Evolutionary conservation across 225 moss, liverwort and hornwort genomes (phyloP).

Genomic region (Climacium dendroides): DNA sequence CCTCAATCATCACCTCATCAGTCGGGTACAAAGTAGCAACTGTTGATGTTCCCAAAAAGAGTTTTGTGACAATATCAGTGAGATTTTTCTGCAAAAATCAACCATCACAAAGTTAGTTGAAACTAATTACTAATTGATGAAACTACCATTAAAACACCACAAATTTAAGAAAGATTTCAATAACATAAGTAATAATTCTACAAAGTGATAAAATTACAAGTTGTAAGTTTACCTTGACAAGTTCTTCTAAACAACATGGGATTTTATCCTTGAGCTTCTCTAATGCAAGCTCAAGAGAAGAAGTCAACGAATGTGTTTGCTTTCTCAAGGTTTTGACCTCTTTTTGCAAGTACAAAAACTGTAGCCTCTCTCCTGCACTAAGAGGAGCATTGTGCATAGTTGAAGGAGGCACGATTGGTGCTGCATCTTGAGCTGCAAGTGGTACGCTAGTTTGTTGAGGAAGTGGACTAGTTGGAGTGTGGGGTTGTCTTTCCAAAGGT

Average conservation of each 20-base stretch:
- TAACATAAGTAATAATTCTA: too few species aligned
- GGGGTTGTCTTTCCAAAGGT: too few species aligned
- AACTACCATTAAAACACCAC: too few species aligned
- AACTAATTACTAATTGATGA: too few species aligned
- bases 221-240: too few species aligned
- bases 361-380: not conserved
- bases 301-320: not conserved
- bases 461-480: too few species aligned
- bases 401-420: too few species aligned
- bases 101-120: not conserved
- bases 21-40: not conserved
- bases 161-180: too few species aligned
- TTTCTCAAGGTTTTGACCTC: not conserved
- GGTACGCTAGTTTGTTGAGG: too few species aligned
- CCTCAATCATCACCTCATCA: not conserved
- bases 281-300: not conserved
- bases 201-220: too few species aligned
- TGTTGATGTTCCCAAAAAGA: not conserved
- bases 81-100: not conserved
- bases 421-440: too few species aligned
- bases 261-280: not conserved
- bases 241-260: too few species aligned
- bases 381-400: not conserved
- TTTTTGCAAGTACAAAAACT: not conserved
- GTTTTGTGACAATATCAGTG: not conserved